Conservation (phyloP, 768 basidiomycete genomes). For the Rhizopogon rudus region DNA sequence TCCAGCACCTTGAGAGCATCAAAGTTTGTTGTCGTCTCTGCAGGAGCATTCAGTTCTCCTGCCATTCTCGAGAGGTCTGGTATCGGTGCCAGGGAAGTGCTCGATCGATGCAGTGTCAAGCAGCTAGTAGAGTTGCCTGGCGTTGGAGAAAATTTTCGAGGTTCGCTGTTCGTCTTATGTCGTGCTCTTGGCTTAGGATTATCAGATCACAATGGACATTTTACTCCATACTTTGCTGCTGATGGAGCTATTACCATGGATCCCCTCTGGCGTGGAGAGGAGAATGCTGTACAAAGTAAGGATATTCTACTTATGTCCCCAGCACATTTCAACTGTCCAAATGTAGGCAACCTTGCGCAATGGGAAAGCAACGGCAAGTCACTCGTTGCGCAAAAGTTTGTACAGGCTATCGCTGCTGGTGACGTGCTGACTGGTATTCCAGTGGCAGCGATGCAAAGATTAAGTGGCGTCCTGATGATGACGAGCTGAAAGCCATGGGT, state of each 20-base stretch:
- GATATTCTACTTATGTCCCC: slow-evolving; percentile 2
- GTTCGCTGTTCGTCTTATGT: slow-evolving; percentile 20
- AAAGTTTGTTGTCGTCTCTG: slow-evolving; percentile 43
- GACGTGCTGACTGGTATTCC: background rate
- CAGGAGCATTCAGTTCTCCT: slow-evolving; percentile 53
- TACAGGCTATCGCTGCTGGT: background rate
- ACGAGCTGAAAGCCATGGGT: slow-evolving; percentile 43
- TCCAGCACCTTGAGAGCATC: slow-evolving; percentile 26
- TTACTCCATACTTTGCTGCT: slow-evolving; percentile 31
- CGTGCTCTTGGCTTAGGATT: background rate
- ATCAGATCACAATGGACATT: slow-evolving; percentile 25
- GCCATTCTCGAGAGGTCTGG: slow-evolving; percentile 60
- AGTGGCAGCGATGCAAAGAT: slow-evolving; percentile 51
- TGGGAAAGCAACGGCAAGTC: slow-evolving; percentile 38
- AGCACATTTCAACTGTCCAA: background rate
- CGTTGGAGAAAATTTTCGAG: slow-evolving; percentile 68
- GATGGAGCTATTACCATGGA: slow-evolving; percentile 47
- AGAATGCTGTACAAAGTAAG: slow-evolving; percentile 36
- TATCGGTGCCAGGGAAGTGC: slow-evolving; percentile 50
- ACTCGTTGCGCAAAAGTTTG: slow-evolving; percentile 51
- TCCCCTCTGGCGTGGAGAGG: slow-evolving; percentile 34
- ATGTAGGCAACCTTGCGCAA: slow-evolving; percentile 23
- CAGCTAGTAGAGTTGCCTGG: slow-evolving; percentile 63
- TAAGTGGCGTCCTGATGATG: slow-evolving; percentile 46
- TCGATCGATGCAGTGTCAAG: slow-evolving; percentile 42